A percentile compares a stretch with the other conserved stretches of the same genome.
phyloP scores from a whole-genome alignment of 2,329 filamentous ascomycete species.

The Bipolaris zeicola region DNA sequence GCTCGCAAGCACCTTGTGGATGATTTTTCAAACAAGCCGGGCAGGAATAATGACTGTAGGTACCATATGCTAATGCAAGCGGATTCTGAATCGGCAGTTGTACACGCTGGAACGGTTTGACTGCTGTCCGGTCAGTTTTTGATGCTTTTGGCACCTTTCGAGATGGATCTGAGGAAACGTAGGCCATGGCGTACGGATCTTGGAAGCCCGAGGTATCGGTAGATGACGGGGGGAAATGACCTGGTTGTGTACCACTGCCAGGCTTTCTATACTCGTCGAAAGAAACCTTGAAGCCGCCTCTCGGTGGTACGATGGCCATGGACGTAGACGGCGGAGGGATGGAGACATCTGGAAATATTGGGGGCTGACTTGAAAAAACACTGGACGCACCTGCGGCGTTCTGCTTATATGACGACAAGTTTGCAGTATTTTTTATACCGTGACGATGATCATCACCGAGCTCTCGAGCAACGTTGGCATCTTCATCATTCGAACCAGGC shows the following conservation, averaged over 20 bases:
- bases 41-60: slow-evolving; percentile 48
- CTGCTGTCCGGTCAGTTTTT: slow-evolving; percentile 28
- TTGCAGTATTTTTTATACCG: slow-evolving; percentile 12
- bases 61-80: slow-evolving; percentile 28
- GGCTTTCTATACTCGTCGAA: neutral
- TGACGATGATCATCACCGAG: slow-evolving; percentile 7
- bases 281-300: neutral
- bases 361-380: slow-evolving; percentile 8
- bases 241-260: neutral
- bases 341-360: slow-evolving; percentile 9
- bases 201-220: neutral
- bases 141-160: slow-evolving; percentile 1
- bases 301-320: neutral
- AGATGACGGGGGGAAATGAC: neutral
- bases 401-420: slow-evolving; percentile 24
- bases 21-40: slow-evolving; percentile 62
- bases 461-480: slow-evolving; percentile 15
- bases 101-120: slow-evolving; percentile 43
- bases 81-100: slow-evolving; percentile 36
- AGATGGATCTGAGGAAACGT: neutral
- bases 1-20: slow-evolving; percentile 62
- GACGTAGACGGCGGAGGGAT: slow-evolving; percentile 1
- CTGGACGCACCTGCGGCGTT: slow-evolving; percentile 29
- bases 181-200: neutral
- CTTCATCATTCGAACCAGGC: slow-evolving; percentile 13